Conservation (phyloP, 2,329 filamentous ascomycete species). For the Pezicula radicicola region DNA sequence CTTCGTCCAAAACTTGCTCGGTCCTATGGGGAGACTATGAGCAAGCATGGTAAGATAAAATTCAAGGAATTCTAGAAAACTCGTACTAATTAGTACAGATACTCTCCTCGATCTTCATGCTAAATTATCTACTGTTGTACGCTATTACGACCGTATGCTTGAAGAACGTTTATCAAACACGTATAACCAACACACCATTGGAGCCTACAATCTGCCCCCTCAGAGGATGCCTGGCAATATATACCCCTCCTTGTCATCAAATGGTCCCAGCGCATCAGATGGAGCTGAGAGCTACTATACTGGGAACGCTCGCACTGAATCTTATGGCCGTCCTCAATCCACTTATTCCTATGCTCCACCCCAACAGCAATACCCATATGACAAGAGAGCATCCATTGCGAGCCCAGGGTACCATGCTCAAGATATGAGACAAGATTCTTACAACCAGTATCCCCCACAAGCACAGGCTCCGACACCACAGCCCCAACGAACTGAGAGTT, state of each 20-base stretch:
- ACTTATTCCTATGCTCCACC: conserved; percentile 47
- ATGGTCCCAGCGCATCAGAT: conserved; percentile 41
- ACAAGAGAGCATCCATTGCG: conserved; percentile 19
- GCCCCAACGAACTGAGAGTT: conserved; percentile 47
- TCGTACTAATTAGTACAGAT: conserved; percentile 53
- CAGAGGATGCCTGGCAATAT: conserved; percentile 52
- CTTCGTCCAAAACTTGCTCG: conserved; percentile 89
- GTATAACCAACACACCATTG: conserved; percentile 76
- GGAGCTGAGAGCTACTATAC: conserved; percentile 82
- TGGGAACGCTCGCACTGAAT: conserved; percentile 52
- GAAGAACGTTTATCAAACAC: conserved; percentile 92
- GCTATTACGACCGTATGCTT: conserved; percentile 97
- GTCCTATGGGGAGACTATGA: conserved; percentile 98
- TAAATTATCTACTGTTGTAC: conserved; percentile 91
- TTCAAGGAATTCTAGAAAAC: background rate
- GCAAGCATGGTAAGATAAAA: conserved; percentile 80
- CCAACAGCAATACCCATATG: conserved; percentile 39
- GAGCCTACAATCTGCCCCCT: conserved; percentile 56
- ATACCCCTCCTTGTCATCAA: conserved; percentile 68
- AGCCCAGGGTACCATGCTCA: conserved; percentile 16
- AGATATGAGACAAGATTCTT: conserved; percentile 19
- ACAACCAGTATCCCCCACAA: conserved; percentile 28
- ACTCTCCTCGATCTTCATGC: conserved; percentile 91
- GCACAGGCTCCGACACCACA: conserved; percentile 29
- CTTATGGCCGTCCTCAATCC: conserved; percentile 47